Percentiles rank a stretch among this genome's conserved stretches.
Evolutionary conservation across 208 protist genomes (phyloP).

Genomic region (Leishmania aethiopica): DNA sequence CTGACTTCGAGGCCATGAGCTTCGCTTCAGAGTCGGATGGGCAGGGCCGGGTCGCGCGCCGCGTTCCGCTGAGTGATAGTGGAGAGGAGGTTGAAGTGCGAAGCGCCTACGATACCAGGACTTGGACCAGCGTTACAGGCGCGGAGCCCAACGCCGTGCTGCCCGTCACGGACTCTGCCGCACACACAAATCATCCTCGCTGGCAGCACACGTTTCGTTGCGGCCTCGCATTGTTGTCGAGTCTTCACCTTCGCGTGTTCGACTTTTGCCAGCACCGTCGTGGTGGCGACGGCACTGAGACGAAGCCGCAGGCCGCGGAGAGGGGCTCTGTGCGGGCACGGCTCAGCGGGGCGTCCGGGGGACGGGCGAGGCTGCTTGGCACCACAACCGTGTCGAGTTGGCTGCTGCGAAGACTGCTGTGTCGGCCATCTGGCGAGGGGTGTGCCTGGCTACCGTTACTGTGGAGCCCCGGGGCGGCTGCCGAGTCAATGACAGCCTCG

Average conservation of each 20-base stretch:
- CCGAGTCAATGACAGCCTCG: neutral
- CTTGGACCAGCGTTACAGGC: neutral
- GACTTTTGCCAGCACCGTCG: constrained; percentile 6
- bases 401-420: constrained; percentile 19
- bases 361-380: constrained; percentile 18
- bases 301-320: neutral
- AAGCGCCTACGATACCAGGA: neutral
- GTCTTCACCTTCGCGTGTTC: constrained; percentile 36
- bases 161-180: constrained; percentile 29
- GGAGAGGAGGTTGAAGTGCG: neutral
- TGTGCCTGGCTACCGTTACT: constrained; percentile 32
- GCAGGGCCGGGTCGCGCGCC: neutral
- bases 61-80: neutral
- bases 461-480: constrained; percentile 13
- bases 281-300: neutral
- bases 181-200: constrained; percentile 20
- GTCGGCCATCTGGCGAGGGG: constrained; percentile 8
- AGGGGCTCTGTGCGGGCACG: neutral
- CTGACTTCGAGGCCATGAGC: neutral
- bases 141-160: neutral
- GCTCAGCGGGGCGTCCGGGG: neutral
- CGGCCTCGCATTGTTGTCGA: constrained; percentile 15
- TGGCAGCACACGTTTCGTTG: constrained; percentile 44
- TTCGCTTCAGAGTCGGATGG: neutral
- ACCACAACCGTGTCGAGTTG: constrained; percentile 14